Conservation (phyloP, 2,329 filamentous ascomycete genomes). For the Monilinia aucupariae region DNA sequence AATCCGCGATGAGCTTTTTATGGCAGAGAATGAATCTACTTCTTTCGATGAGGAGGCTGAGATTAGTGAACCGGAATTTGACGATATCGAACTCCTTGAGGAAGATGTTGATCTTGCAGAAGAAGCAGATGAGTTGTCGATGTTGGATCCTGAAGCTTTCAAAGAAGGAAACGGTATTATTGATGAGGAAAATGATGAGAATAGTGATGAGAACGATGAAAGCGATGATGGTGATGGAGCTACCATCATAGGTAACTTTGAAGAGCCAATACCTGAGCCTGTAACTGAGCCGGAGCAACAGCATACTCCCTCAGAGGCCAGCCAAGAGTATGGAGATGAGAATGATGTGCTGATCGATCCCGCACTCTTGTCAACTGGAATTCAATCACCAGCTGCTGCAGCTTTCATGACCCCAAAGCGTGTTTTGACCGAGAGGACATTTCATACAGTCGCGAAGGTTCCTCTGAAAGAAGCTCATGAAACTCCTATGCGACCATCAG, state of each 20-base stretch:
- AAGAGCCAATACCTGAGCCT: neutral
- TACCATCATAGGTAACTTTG: neutral
- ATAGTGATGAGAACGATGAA: neutral
- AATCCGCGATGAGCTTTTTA: constrained; percentile 38
- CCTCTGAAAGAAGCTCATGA: constrained; percentile 61
- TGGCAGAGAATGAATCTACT: constrained; percentile 36
- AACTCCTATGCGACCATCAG: constrained; percentile 38
- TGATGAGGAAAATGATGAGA: constrained; percentile 6
- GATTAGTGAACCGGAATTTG: constrained; percentile 36
- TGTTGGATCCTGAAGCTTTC: constrained; percentile 41
- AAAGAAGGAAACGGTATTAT: constrained; percentile 21
- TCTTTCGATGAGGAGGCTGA: constrained; percentile 13
- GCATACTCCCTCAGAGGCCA: constrained; percentile 53
- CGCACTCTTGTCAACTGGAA: constrained; percentile 35
- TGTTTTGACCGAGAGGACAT: constrained; percentile 38
- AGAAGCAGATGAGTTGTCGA: constrained; percentile 56
- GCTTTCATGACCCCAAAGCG: constrained; percentile 29
- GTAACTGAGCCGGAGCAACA: constrained; percentile 31
- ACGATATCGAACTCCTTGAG: constrained; percentile 45
- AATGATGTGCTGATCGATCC: constrained; percentile 55
- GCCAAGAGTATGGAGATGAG: constrained; percentile 63
- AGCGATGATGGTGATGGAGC: constrained; percentile 8
- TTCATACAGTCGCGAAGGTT: constrained; percentile 72
- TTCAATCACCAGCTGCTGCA: constrained; percentile 15
- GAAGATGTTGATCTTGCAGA: constrained; percentile 54